A percentile compares a stretch with the other conserved stretches of the same genome.
These are phyloP conservation scores for Hypoxylon sp. DNA, from an alignment of 2,329 filamentous ascomycete genomes.

Conservation along the genomic window DNA sequence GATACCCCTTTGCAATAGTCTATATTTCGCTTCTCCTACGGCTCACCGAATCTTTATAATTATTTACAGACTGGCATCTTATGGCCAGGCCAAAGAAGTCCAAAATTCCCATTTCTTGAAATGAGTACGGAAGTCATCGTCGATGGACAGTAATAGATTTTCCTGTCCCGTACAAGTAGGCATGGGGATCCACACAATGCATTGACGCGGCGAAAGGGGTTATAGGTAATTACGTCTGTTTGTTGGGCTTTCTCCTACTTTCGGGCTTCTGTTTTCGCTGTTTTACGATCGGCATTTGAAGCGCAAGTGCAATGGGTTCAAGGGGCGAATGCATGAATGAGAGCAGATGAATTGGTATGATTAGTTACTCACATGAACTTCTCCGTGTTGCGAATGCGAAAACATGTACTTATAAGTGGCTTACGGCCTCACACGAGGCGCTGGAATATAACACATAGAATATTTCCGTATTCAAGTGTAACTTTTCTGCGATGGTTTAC, in stretches of 20 bases:
- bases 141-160: slow-evolving; percentile 7
- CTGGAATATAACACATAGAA: slow-evolving; percentile 25
- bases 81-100: background rate
- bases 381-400: slow-evolving; percentile 17
- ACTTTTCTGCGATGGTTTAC: background rate
- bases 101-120: slow-evolving; percentile 5
- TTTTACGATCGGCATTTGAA: slow-evolving; percentile 31
- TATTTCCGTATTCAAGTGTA: background rate
- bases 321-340: slow-evolving; percentile 39
- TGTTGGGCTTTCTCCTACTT: slow-evolving; percentile 14
- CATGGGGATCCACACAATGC: slow-evolving; percentile 31
- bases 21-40: slow-evolving; percentile 28
- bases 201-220: slow-evolving; percentile 40
- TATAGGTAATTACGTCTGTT: slow-evolving; percentile 12
- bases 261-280: slow-evolving; percentile 19
- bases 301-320: slow-evolving; percentile 19
- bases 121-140: slow-evolving; percentile 23
- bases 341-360: slow-evolving; percentile 38
- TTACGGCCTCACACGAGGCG: slow-evolving; percentile 16
- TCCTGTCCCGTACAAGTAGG: slow-evolving; percentile 1
- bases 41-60: slow-evolving; percentile 8
- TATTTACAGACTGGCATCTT: slow-evolving; percentile 10
- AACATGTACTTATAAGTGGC: slow-evolving; percentile 33
- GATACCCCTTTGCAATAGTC: slow-evolving; percentile 38
- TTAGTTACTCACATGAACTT: slow-evolving; percentile 17